A percentile compares a stretch with the other conserved stretches of the same genome.
Evolutionary conservation across 371 early-diverging fungal genomes (phyloP).

Genomic region (Actinomortierella ambigua): DNA sequence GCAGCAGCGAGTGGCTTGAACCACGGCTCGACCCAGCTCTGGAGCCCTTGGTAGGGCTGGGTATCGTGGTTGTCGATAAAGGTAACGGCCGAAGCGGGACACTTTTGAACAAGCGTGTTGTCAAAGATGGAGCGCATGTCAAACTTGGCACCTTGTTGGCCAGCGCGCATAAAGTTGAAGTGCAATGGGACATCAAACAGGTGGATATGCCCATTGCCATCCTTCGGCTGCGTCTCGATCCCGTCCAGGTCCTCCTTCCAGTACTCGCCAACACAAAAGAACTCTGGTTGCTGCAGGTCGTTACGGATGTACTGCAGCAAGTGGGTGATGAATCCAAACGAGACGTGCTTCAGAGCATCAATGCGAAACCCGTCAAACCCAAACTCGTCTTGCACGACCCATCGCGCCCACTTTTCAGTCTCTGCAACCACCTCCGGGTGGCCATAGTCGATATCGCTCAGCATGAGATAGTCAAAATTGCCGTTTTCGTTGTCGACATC

Average conservation of each 20-base stretch:
- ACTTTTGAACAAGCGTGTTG: slow-evolving; percentile 18
- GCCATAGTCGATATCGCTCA: slow-evolving; percentile 41
- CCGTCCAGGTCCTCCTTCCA: slow-evolving; percentile 34
- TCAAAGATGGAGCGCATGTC: slow-evolving; percentile 49
- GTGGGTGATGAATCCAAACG: slow-evolving; percentile 36
- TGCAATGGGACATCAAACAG: slow-evolving; percentile 51
- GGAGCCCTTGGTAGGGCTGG: slow-evolving; percentile 27
- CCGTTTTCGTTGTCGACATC: slow-evolving; percentile 50
- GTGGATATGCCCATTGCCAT: slow-evolving; percentile 26
- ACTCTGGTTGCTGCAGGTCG: slow-evolving; percentile 21
- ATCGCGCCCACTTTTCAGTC: slow-evolving; percentile 43
- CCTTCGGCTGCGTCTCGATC: slow-evolving; percentile 31
- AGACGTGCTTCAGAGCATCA: slow-evolving; percentile 53
- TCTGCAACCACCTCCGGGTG: slow-evolving; percentile 48
- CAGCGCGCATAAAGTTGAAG: slow-evolving; percentile 44
- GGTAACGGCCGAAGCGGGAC: slow-evolving; percentile 40
- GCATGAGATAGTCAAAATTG: slow-evolving; percentile 54
- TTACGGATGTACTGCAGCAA: slow-evolving; percentile 35
- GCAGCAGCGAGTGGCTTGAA: slow-evolving; percentile 41
- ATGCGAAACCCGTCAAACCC: slow-evolving; percentile 48
- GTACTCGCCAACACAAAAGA: slow-evolving; percentile 50
- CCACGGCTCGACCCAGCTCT: slow-evolving; percentile 37
- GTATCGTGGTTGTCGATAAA: slow-evolving; percentile 47
- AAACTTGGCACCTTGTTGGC: slow-evolving; percentile 23
- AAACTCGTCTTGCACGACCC: slow-evolving; percentile 46